These are phyloP conservation scores for Trichosporon faecale DNA, from an alignment of 1,284 basidiomycete species.

Conservation along the genomic window DNA sequence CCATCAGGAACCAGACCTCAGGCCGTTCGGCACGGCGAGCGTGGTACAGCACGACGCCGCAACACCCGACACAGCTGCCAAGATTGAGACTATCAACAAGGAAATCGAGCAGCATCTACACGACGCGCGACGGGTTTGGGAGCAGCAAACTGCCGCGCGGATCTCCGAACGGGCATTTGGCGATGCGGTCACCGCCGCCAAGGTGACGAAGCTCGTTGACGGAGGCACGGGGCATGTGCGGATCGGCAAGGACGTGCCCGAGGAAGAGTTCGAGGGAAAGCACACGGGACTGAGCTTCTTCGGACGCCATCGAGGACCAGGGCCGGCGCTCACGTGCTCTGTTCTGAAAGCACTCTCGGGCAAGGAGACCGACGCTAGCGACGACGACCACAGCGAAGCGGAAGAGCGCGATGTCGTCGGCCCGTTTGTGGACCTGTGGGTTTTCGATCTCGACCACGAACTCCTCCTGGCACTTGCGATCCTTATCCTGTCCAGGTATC, in stretches of 20 bases:
- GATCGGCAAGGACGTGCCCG: not conserved
- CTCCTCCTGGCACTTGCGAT: not conserved
- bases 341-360: not conserved
- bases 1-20: not conserved
- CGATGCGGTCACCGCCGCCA: not conserved
- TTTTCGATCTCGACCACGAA: not conserved
- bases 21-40: not conserved
- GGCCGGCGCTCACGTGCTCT: not conserved
- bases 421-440: not conserved
- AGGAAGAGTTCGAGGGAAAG: not conserved
- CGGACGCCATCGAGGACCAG: not conserved
- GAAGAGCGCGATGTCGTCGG: not conserved
- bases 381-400: not conserved
- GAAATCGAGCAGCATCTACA: not conserved
- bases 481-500: not conserved
- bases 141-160: not conserved
- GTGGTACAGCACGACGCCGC: not conserved
- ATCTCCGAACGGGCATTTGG: not conserved
- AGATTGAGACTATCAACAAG: not conserved
- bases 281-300: not conserved
- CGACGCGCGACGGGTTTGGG: not conserved
- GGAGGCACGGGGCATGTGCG: not conserved
- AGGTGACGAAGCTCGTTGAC: not conserved
- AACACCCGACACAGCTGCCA: not conserved
- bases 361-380: not conserved